These are phyloP conservation scores for Trichoderma breve DNA, from an alignment of 2,329 filamentous ascomycete genomes.

Conservation along the genomic window DNA sequence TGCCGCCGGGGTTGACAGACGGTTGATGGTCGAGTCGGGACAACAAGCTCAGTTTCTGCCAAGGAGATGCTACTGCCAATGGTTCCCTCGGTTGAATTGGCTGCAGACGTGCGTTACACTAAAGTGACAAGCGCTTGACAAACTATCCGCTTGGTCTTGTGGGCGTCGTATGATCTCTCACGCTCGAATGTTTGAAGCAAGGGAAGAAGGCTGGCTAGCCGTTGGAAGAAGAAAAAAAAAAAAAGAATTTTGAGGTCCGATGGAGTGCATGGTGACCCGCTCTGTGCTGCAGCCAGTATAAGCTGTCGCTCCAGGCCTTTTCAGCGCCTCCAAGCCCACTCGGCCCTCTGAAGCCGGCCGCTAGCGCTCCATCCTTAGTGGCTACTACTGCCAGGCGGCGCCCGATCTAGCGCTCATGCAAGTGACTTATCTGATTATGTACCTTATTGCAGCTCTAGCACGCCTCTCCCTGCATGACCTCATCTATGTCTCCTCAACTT, in stretches of 20 bases:
- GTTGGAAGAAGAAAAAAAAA: background rate
- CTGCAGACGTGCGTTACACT: background rate
- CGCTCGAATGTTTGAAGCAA: background rate
- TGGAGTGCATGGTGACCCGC: slow-evolving; percentile 7
- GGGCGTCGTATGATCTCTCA: slow-evolving; percentile 1
- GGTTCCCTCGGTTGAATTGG: background rate
- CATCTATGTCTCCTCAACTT: background rate
- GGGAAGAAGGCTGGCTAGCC: background rate
- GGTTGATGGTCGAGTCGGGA: background rate
- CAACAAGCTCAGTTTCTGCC: background rate
- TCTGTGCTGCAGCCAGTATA: background rate
- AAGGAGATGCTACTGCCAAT: slow-evolving; percentile 4
- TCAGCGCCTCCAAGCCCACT: background rate
- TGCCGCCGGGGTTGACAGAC: background rate
- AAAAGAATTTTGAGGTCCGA: slow-evolving; percentile 12
- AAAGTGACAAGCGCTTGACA: background rate
- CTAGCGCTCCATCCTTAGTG: background rate
- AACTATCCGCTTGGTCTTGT: background rate
- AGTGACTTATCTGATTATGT: slow-evolving; percentile 7
- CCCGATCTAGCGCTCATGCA: slow-evolving; percentile 3
- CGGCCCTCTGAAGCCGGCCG: background rate
- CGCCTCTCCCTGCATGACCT: background rate
- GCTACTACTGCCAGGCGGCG: background rate
- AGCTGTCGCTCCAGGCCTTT: slow-evolving; percentile 6
- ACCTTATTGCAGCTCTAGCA: background rate